These are phyloP conservation scores for Aspergillus sergii DNA, from an alignment of 2,329 filamentous ascomycete species.

Conservation along the genomic window DNA sequence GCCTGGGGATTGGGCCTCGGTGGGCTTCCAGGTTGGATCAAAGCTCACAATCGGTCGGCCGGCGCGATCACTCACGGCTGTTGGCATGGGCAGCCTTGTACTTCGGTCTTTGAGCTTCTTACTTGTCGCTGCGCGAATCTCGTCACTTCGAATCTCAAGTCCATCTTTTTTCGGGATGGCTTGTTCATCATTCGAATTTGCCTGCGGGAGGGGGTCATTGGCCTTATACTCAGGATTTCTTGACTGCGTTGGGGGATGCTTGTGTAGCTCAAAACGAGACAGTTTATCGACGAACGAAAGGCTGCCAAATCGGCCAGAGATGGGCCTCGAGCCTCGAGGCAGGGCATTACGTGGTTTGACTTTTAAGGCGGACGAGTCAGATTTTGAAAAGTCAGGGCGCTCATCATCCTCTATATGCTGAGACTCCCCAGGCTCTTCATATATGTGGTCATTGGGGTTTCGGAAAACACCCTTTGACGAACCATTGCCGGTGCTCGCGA, in stretches of 20 bases:
- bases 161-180: slow-evolving; percentile 69
- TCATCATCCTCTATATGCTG: slow-evolving; percentile 28
- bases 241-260: slow-evolving; percentile 80
- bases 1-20: slow-evolving; percentile 43
- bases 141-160: slow-evolving; percentile 80
- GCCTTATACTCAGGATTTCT: slow-evolving; percentile 77
- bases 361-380: slow-evolving; percentile 53
- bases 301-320: slow-evolving; percentile 48
- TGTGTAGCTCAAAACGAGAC: slow-evolving; percentile 72
- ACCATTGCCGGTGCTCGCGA: slow-evolving; percentile 40
- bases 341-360: slow-evolving; percentile 68
- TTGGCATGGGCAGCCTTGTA: slow-evolving; percentile 81
- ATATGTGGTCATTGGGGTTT: slow-evolving; percentile 68
- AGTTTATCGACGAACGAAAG: slow-evolving; percentile 49
- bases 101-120: slow-evolving; percentile 87
- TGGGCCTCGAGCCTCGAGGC: slow-evolving; percentile 44
- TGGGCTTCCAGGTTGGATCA: slow-evolving; percentile 75
- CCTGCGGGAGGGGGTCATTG: slow-evolving; percentile 56
- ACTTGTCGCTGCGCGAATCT: slow-evolving; percentile 87
- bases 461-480: slow-evolving; percentile 56
- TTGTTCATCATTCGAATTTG: slow-evolving; percentile 29
- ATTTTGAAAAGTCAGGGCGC: slow-evolving; percentile 30
- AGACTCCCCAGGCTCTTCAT: slow-evolving; percentile 75
- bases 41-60: slow-evolving; percentile 98
- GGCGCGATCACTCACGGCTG: slow-evolving; percentile 85